Conservation (phyloP, 2,329 filamentous ascomycete species). For the Fusarium sublunatum region DNA sequence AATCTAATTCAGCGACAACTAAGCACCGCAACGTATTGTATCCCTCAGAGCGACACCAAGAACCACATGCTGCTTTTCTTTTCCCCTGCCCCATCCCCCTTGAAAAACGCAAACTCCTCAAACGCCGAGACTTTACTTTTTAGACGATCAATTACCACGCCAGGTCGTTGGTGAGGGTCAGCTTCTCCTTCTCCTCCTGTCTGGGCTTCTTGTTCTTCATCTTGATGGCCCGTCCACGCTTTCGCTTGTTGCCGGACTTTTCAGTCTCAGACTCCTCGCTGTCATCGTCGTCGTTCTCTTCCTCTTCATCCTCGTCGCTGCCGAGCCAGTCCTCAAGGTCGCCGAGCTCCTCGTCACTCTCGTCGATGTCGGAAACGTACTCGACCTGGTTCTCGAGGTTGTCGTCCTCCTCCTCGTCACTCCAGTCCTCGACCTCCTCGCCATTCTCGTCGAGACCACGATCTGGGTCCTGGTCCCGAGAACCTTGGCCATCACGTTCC, state of each 20-base stretch:
- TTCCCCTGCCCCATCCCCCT: constrained; percentile 5
- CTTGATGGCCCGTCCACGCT: constrained; percentile 62
- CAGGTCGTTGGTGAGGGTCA: constrained; percentile 56
- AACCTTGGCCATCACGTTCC: constrained; percentile 86
- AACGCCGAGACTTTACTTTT: constrained; percentile 38
- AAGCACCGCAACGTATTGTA: constrained; percentile 8
- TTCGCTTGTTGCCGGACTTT: constrained; percentile 66
- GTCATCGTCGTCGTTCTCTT: constrained; percentile 68
- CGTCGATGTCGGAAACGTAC: constrained; percentile 92
- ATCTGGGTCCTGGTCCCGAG: constrained; percentile 87
- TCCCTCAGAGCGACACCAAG: not conserved
- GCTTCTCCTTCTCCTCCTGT: constrained; percentile 72
- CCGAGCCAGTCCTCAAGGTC: constrained; percentile 95
- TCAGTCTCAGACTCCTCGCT: constrained; percentile 68
- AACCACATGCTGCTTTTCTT: constrained; percentile 1
- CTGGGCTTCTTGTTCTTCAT: constrained; percentile 58
- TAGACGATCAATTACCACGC: constrained; percentile 50
- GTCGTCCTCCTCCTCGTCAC: constrained; percentile 74
- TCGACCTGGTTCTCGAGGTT: constrained; percentile 85
- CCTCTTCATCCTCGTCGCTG: constrained; percentile 71
- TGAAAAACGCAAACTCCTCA: constrained; percentile 40
- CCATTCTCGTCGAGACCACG: constrained; percentile 85
- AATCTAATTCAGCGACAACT: constrained; percentile 5
- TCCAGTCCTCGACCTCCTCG: constrained; percentile 74
- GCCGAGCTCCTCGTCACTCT: constrained; percentile 80